Evolutionary conservation across 1,284 basidiomycete species (phyloP).

Genomic region (Leccinum solheimii): DNA sequence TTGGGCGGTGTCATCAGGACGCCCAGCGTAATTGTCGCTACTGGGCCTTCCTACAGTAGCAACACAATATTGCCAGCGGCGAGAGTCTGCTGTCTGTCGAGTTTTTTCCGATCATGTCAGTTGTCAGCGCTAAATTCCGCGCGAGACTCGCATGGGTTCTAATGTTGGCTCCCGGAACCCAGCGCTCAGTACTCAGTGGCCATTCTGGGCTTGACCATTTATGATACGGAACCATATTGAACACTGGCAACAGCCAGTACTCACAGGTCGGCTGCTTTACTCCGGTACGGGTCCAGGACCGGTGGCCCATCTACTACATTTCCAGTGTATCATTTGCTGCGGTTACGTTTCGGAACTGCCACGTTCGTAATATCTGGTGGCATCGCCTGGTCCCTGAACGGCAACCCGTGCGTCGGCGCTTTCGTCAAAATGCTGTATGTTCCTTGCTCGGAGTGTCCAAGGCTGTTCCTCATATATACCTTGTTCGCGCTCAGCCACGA

Average conservation of each 20-base stretch:
- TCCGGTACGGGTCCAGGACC: neutral
- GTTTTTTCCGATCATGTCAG: neutral
- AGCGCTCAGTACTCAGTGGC: neutral
- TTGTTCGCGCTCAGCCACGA: conserved; percentile 1
- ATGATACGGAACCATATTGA: neutral
- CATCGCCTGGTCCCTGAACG: conserved; percentile 21
- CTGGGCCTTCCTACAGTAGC: neutral
- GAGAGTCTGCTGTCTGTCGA: neutral
- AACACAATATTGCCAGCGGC: neutral
- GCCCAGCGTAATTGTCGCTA: neutral
- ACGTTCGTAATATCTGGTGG: conserved; percentile 3
- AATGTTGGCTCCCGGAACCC: neutral
- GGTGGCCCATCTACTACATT: neutral
- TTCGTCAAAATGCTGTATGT: conserved; percentile 11
- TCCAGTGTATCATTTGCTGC: conserved; percentile 6
- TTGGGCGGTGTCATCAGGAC: neutral
- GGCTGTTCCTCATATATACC: conserved; percentile 28
- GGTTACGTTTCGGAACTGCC: conserved; percentile 17
- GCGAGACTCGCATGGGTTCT: neutral
- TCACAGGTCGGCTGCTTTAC: neutral
- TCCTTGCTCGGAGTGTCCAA: conserved; percentile 5
- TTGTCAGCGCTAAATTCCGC: neutral
- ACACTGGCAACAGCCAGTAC: conserved; percentile 1
- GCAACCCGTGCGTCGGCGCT: conserved; percentile 13
- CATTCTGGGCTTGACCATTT: neutral